phyloP scores from a whole-genome alignment of 2,329 filamentous ascomycete genomes.

The Ambrosiella cleistominuta region DNA sequence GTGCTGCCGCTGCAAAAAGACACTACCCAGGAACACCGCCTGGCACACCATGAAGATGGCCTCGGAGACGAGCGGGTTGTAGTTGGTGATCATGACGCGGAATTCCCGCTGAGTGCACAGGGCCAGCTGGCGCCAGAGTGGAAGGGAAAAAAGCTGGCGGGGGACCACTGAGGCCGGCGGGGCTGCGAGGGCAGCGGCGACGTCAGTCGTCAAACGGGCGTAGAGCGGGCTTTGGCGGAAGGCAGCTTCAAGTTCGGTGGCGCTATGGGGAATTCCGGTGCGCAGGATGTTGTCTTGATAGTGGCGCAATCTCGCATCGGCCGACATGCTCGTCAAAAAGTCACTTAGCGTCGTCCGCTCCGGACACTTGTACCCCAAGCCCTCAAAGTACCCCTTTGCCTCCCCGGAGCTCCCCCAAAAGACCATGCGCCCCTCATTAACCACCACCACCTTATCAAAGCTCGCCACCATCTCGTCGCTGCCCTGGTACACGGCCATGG shows the following conservation, averaged over 20 bases:
- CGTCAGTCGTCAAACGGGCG: neutral
- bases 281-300: neutral
- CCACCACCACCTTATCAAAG: conserved; percentile 11
- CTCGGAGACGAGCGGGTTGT: neutral
- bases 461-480: conserved; percentile 3
- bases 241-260: neutral
- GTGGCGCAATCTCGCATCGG: neutral
- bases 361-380: conserved; percentile 57
- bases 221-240: neutral
- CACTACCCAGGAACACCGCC: neutral
- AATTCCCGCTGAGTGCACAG: neutral
- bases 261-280: neutral
- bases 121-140: neutral
- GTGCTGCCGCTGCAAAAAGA: neutral
- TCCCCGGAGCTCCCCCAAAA: conserved; percentile 48
- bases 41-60: neutral
- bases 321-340: conserved; percentile 36
- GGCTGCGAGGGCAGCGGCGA: neutral
- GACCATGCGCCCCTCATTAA: conserved; percentile 19
- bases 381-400: conserved; percentile 51
- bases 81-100: neutral
- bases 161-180: neutral
- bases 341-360: conserved; percentile 55
- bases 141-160: neutral
- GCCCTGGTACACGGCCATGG: conserved; percentile 10